Evolutionary conservation across 345 rosid species (phyloP), one percentile per base, ranked within the genome.

Genomic region (Barbarea vulgaris): DNA sequence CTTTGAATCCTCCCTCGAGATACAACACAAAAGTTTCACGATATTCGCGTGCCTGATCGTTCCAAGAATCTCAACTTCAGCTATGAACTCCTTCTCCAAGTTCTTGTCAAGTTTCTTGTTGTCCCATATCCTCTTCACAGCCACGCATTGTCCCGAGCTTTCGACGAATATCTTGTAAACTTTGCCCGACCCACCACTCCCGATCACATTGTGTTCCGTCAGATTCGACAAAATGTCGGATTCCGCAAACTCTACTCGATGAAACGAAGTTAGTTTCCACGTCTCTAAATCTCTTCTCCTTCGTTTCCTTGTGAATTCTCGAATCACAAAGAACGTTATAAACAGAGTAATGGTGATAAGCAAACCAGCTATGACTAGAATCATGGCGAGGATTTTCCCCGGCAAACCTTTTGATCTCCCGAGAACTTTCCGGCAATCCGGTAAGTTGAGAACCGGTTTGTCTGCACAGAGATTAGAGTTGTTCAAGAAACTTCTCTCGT

Each of bases 141-240:
- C 99, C 12, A 95, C 87, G n/a, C 24, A 82, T 22, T 86, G 77
- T 11, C 86, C 93, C 0, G 82, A 54, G 9, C 61, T 13, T n/a
- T 78, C 83, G 54, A 80, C 33, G 3, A 72, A 30, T 18, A 87
- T 79, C 57, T 85, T 83, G 81, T 92, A 92, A 22, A 95, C 95
- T 75, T 92, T 89, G 17, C 97, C 99, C 2, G 96, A 89, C 17
- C 97, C 97, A 3, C 99, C 99, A 36, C 92, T 88, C 51, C 99
- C 99, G 4, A 95, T 84, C 79, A 90, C 80, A 55, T 88, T 90
- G n/a, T 63, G 54, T 36, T 95, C 99, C 62, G 83, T 84, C 82
- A 95, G 72, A 62, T 78, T 89, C 37, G 85, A 75, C 80, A 95
- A 27, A 41, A 95, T 82, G 73, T 78, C 82, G 5, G 79, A 86